Base-by-base conservation (phyloP, 2,329 filamentous ascomycete genomes). In the Paecilomyces sp. region DNA sequence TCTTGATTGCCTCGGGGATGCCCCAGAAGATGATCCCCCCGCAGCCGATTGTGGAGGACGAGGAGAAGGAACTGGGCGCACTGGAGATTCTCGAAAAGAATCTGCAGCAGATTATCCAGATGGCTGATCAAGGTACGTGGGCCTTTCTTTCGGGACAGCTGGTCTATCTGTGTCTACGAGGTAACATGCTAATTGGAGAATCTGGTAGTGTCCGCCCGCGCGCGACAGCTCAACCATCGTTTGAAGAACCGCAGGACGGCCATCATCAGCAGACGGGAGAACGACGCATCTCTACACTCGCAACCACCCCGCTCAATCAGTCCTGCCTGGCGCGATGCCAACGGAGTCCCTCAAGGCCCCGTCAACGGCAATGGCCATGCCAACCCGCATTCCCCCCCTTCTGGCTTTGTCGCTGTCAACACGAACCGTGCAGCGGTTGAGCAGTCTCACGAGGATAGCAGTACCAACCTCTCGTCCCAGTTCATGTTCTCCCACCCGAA, bases 11-110 rank as follows among this genome's bases (percentile, higher is more conserved):
- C 58, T 92, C 89, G 47, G 91, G 91, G 30, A 89, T 90, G 64
- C 85, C 92, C 11, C 90, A 95, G 73, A 88, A 91, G 70, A 84
- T 92, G 74, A 91, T 92, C 18, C 88, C 91, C 1, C 87, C 88
- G 13, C 86, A 92, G 63, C 90, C 91, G 0, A 87, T 94, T 55
- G 85, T 89, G 60, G 91, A 95, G 70, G 91, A 96, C 69, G 92
- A 96, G 75, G 86, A 88, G 70, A 91, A 91, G 64, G 91, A 96
- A 71, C 75, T 95, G 41, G 90, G 87, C 12, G 93, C 91, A 0
- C 79, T 95, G 67, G 90, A 94, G 67, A 92, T 95, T 56, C 75
- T 96, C 30, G 90, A 96, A 74, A 86, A 88, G 72, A 88, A 91
- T 62, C 78, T 95, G 36, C 85, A 86, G 41, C 83, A 89, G 64